Evolutionary conservation across 2,329 filamentous ascomycete genomes (phyloP).

Genomic region (Orbilia ellipsospora): DNA sequence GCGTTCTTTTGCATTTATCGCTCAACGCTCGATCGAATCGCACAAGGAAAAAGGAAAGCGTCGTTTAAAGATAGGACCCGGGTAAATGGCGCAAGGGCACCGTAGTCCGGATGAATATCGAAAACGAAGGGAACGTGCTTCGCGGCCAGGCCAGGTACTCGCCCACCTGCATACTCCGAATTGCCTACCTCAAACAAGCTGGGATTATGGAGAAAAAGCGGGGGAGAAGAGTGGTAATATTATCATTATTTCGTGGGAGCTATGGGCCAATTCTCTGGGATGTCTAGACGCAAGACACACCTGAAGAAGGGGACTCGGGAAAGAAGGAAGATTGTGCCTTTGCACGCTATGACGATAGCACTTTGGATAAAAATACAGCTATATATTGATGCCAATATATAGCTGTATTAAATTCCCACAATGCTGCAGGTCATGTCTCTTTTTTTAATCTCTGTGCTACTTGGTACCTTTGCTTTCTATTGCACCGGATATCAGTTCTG

Average conservation of each 20-base stretch:
- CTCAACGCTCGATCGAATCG: conserved; percentile 26
- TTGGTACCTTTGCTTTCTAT: conserved; percentile 26
- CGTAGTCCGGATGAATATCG: conserved; percentile 43
- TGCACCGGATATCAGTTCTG: conserved; percentile 38
- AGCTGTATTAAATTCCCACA: not conserved
- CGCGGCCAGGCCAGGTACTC: conserved; percentile 17
- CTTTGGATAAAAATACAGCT: conserved; percentile 8
- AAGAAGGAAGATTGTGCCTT: conserved; percentile 8
- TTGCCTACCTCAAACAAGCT: conserved; percentile 32
- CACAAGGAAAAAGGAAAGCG: not conserved
- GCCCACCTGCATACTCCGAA: conserved; percentile 55
- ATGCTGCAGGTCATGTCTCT: not conserved
- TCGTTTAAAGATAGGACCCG: conserved; percentile 30
- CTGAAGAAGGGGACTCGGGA: not conserved
- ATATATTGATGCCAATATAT: not conserved
- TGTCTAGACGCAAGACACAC: conserved; percentile 18
- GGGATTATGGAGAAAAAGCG: conserved; percentile 53
- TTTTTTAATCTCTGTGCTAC: conserved; percentile 22
- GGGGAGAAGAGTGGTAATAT: conserved; percentile 20
- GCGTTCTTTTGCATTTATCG: conserved; percentile 30
- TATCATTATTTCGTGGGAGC: conserved; percentile 2
- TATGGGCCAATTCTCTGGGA: conserved; percentile 21
- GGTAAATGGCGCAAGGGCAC: conserved; percentile 37
- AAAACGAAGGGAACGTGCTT: conserved; percentile 47
- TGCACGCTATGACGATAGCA: not conserved